A percentile compares a stretch with the other conserved stretches of the same genome.
These are phyloP conservation scores for Tuber microsphaerosporum DNA, from an alignment of 495 filamentous ascomycete genomes.

Conservation along the genomic window DNA sequence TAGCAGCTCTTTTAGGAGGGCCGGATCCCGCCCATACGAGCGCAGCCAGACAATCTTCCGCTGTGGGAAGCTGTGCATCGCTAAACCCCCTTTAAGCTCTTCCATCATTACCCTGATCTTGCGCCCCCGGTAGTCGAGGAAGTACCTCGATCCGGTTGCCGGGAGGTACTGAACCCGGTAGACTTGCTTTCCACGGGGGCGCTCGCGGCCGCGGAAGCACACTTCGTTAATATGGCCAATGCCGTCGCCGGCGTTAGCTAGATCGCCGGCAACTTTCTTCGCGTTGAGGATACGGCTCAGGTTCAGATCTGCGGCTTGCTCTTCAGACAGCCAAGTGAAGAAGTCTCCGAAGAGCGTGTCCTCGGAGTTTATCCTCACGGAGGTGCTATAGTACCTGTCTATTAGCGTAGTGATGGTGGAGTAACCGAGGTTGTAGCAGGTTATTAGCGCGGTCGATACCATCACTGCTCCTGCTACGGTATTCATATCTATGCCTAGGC, in stretches of 20 bases:
- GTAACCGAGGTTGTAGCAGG: conserved; percentile 14
- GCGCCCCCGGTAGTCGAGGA: conserved; percentile 23
- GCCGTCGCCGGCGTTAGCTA: not conserved
- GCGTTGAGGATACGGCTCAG: conserved; percentile 16
- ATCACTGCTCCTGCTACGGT: conserved; percentile 16
- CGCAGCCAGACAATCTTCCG: conserved; percentile 16
- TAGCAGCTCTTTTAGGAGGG: conserved; percentile 21
- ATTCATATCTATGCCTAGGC: conserved; percentile 17
- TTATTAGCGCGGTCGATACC: conserved; percentile 19
- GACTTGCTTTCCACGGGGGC: not conserved
- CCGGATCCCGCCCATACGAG: conserved; percentile 24
- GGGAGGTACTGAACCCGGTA: conserved; percentile 29
- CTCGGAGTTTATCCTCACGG: conserved; percentile 27
- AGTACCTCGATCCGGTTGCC: conserved; percentile 9
- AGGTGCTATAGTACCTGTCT: conserved; percentile 30
- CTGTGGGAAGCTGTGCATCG: not conserved
- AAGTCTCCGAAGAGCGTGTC: conserved; percentile 27
- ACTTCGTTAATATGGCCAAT: not conserved
- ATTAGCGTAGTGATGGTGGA: conserved; percentile 16
- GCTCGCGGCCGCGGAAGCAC: not conserved
- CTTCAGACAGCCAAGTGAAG: conserved; percentile 21
- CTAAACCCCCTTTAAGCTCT: not conserved
- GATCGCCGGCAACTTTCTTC: conserved; percentile 7
- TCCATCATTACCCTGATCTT: conserved; percentile 21
- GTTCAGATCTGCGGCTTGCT: conserved; percentile 13